phyloP scores from a whole-genome alignment of 1,139 yeast species.

The Nakaseomyces delphensis region DNA sequence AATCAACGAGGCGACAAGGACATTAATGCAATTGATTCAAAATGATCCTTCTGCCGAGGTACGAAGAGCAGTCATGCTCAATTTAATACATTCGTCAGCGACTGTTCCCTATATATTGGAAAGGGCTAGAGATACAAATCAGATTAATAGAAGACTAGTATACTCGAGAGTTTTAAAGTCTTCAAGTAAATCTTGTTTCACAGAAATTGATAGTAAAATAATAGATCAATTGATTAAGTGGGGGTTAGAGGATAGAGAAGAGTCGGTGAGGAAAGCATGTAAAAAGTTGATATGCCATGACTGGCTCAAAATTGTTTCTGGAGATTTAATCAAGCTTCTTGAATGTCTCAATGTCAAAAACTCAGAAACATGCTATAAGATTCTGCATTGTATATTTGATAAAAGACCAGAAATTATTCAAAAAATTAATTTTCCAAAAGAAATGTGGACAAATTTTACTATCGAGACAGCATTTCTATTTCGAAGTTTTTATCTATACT shows the following conservation, averaged over 20 bases:
- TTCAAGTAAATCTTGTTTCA: slow-evolving; percentile 49
- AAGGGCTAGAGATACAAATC: slow-evolving; percentile 73
- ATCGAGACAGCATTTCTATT: slow-evolving; percentile 70
- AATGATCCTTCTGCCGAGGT: slow-evolving; percentile 86
- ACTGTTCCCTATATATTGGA: slow-evolving; percentile 54
- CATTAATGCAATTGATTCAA: slow-evolving; percentile 49
- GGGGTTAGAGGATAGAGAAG: slow-evolving; percentile 87
- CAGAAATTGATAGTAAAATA: slow-evolving; percentile 47
- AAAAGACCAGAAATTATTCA: slow-evolving; percentile 54
- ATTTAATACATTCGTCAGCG: slow-evolving; percentile 46
- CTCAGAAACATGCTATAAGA: slow-evolving; percentile 56
- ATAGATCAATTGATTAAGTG: slow-evolving; percentile 64
- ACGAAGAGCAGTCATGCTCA: slow-evolving; percentile 72
- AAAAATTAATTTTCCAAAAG: slow-evolving; percentile 47
- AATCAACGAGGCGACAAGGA: slow-evolving; percentile 42
- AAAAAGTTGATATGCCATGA: slow-evolving; percentile 54
- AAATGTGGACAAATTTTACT: slow-evolving; percentile 61
- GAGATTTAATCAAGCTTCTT: slow-evolving; percentile 63
- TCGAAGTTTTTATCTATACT: slow-evolving; percentile 57
- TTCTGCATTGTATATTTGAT: slow-evolving; percentile 55
- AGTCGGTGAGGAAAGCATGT: slow-evolving; percentile 63
- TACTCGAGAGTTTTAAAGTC: slow-evolving; percentile 62
- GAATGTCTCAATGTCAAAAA: slow-evolving; percentile 62
- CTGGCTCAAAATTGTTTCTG: slow-evolving; percentile 66
- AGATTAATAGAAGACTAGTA: slow-evolving; percentile 62